phyloP scores from a whole-genome alignment of 1,139 yeast species.

The Suhomyces atakaporum region DNA sequence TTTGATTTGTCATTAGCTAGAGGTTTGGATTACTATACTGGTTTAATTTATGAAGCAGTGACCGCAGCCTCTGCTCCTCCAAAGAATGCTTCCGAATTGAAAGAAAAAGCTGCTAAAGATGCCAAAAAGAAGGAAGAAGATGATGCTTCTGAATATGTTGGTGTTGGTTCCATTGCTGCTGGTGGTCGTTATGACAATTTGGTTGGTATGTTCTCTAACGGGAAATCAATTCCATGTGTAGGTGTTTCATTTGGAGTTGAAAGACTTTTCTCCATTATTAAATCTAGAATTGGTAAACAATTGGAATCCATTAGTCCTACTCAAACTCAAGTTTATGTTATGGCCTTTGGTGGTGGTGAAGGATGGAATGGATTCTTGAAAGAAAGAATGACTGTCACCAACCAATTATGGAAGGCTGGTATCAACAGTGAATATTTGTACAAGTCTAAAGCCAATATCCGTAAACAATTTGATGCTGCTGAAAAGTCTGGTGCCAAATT shows the following conservation, averaged over 20 bases:
- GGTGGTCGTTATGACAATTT: slow-evolving; percentile 97
- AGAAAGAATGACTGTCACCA: slow-evolving; percentile 87
- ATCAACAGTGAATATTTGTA: slow-evolving; percentile 88
- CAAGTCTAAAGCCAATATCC: slow-evolving; percentile 89
- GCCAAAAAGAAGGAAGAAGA: slow-evolving; percentile 46
- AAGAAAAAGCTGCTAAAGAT: slow-evolving; percentile 49
- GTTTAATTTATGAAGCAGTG: slow-evolving; percentile 93
- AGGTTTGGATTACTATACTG: slow-evolving; percentile 97
- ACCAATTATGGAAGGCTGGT: slow-evolving; percentile 82
- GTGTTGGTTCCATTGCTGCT: slow-evolving; percentile 97
- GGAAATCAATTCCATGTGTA: slow-evolving; percentile 94
- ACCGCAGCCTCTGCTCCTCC: slow-evolving; percentile 97
- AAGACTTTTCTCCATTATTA: slow-evolving; percentile 85
- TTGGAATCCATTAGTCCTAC: slow-evolving; percentile 68
- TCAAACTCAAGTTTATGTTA: slow-evolving; percentile 87
- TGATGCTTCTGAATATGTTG: slow-evolving; percentile 95
- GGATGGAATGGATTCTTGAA: slow-evolving; percentile 90
- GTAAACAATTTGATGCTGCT: slow-evolving; percentile 97
- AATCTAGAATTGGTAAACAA: slow-evolving; percentile 64
- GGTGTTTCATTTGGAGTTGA: slow-evolving; percentile 97
- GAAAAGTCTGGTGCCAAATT: slow-evolving; percentile 90
- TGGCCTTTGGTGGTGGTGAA: slow-evolving; percentile 98
- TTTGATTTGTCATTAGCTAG: slow-evolving; percentile 94
- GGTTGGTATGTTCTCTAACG: slow-evolving; percentile 94
- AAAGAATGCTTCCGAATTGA: slow-evolving; percentile 64